These are phyloP conservation scores for Metschnikowia drakensbergensis DNA, from an alignment of 805 yeast species.

Conservation along the genomic window DNA sequence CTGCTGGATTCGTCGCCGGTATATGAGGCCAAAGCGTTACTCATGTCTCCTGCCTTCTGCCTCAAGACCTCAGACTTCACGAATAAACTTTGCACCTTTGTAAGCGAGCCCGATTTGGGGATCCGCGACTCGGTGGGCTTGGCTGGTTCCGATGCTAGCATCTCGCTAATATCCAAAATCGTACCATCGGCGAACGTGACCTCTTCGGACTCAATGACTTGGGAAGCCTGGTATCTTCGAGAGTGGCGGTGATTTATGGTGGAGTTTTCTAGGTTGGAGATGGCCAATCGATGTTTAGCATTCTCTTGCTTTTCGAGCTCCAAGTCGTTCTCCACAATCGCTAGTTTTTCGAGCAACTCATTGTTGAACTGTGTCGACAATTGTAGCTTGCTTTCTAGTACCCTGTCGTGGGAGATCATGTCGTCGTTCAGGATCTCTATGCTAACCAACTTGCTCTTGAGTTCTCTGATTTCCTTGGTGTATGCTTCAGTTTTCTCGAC, in stretches of 20 bases:
- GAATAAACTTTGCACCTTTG: slow-evolving; percentile 30
- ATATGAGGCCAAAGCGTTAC: slow-evolving; percentile 10
- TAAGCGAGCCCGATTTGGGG: slow-evolving; percentile 28
- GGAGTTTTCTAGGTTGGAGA: slow-evolving; percentile 13
- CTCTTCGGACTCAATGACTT: slow-evolving; percentile 13
- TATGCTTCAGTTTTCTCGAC: slow-evolving; percentile 12
- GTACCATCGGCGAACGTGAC: slow-evolving; percentile 17
- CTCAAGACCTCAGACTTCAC: slow-evolving; percentile 17
- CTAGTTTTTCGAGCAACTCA: slow-evolving; percentile 40
- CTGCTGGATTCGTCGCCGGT: slow-evolving; percentile 4
- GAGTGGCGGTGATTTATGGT: neutral
- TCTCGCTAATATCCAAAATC: slow-evolving; percentile 16
- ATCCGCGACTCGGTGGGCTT: slow-evolving; percentile 3
- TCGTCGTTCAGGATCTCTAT: slow-evolving; percentile 42
- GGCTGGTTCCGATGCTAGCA: slow-evolving; percentile 18
- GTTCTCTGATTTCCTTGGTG: slow-evolving; percentile 20
- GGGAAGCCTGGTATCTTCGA: slow-evolving; percentile 5
- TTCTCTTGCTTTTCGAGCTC: slow-evolving; percentile 16
- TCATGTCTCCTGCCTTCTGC: slow-evolving; percentile 16
- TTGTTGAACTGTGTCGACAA: slow-evolving; percentile 37
- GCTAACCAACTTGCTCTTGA: slow-evolving; percentile 34
- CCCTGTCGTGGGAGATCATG: slow-evolving; percentile 37
- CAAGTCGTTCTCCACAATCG: slow-evolving; percentile 40
- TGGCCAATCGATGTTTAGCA: slow-evolving; percentile 13
- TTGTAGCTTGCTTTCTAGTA: slow-evolving; percentile 30